A percentile compares a stretch with the other conserved stretches of the same genome.
These are phyloP conservation scores for Arabis alpina DNA, from an alignment of 345 rosid species.

Conservation along the genomic window DNA sequence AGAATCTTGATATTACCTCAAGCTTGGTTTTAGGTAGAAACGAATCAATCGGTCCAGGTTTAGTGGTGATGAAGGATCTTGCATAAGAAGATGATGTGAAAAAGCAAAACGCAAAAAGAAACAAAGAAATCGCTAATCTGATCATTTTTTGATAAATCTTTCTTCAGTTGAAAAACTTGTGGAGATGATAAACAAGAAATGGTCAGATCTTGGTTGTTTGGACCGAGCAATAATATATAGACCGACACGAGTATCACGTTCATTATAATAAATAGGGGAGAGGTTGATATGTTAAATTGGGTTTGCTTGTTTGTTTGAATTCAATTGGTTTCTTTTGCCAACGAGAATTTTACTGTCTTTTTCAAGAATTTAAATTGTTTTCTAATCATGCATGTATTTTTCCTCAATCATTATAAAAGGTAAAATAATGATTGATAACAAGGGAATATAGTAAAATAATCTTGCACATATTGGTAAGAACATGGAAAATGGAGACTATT, in stretches of 20 bases:
- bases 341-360: constrained; percentile 2
- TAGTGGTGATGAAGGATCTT: constrained; percentile 38
- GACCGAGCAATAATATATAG: constrained; percentile 2
- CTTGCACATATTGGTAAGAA: no score
- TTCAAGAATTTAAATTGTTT: not conserved
- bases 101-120: constrained; percentile 32
- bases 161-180: constrained; percentile 4
- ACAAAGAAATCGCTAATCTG: constrained; percentile 35
- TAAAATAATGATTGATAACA: not conserved
- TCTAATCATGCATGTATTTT: not conserved
- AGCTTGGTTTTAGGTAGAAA: constrained; percentile 45
- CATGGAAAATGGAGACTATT: not conserved
- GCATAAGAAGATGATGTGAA: constrained; percentile 35
- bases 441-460: not conserved
- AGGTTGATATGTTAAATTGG: not conserved
- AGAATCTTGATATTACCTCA: constrained; percentile 41
- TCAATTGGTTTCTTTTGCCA: constrained; percentile 29
- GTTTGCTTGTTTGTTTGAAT: constrained; percentile 8
- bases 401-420: not conserved
- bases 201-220: constrained; percentile 31
- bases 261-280: not conserved
- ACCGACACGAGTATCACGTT: constrained; percentile 31
- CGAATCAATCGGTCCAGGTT: constrained; percentile 40
- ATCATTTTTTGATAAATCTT: constrained; percentile 18
- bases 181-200: constrained; percentile 21